Base-by-base conservation (phyloP, 768 basidiomycete species). In the Thelephora aurantiotincta region DNA sequence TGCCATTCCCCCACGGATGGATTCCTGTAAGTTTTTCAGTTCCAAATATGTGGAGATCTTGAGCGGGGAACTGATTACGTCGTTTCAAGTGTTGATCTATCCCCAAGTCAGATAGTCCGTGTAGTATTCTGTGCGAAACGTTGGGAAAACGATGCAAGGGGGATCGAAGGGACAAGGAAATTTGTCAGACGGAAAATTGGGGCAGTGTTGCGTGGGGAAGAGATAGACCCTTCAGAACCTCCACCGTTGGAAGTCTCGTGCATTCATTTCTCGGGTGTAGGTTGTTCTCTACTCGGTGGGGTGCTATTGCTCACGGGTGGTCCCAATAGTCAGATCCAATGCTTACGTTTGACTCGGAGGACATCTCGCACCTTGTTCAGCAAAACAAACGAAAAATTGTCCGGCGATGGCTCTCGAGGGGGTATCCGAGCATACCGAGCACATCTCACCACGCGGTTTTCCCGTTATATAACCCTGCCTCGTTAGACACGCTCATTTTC, bases 391-490 rank as follows among this genome's bases (percentile, higher is more conserved):
- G 73, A 35, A 72, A 66, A 51, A 58, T 64, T 33, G 54, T 65
- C 36, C 52, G 63, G 38, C 65, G 61, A 35, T 59, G 63, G 11
- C 50, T 73, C 50, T 50, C 64, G 23, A 57, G 58, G 48, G 55
- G 65, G 44, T 68, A 80, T 59, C 71, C 75, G 0, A 69, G 82
- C 46, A 78, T 94, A 33, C 72, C 84, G 0, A 43, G 62, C 9
- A 42, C 59, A 2, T 68, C 70, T 0, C 68, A 77, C 55, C 67
- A 72, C 0, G 59, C 60, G 30, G 73, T 91, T 43, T 97, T 96
- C 61, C 88, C 92, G 2, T 70, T 96, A 3, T 79, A 83, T 63
- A 73, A 83, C 53, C 86, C 90, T 0, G 60, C 71, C 18, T 69
- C 79, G 5, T 65, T 92, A 37, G 86, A 92, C 58, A 55, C 92